These are phyloP conservation scores for Yamadazyma taylorii DNA, from an alignment of 1,139 yeast species.

Conservation along the genomic window DNA sequence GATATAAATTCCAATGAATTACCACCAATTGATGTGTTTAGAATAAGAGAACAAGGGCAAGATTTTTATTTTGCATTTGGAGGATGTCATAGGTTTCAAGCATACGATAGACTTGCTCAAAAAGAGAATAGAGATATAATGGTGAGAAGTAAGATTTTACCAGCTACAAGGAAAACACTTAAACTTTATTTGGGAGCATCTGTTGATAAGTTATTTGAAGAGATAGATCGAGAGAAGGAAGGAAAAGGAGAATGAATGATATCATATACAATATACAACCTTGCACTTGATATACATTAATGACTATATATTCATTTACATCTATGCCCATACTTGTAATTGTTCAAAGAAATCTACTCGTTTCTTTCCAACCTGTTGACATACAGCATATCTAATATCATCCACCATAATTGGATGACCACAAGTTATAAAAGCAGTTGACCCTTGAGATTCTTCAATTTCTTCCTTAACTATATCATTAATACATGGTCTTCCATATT, in stretches of 20 bases:
- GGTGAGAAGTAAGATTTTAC: slow-evolving; percentile 65
- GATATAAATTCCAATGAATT: slow-evolving; percentile 61
- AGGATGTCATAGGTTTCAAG: slow-evolving; percentile 83
- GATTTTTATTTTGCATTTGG: slow-evolving; percentile 77
- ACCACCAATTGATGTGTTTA: slow-evolving; percentile 76
- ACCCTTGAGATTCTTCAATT: slow-evolving; percentile 28
- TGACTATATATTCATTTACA: too few relatives aligned
- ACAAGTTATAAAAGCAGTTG: slow-evolving; percentile 49
- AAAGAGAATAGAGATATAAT: slow-evolving; percentile 35
- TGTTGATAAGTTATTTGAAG: slow-evolving; percentile 51
- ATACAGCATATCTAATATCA: slow-evolving; percentile 37
- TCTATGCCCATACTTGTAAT: slow-evolving; percentile 43
- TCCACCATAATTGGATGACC: slow-evolving; percentile 58
- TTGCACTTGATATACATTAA: too few relatives aligned
- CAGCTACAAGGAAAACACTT: slow-evolving; percentile 65
- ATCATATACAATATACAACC: slow-evolving; percentile 1
- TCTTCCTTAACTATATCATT: slow-evolving; percentile 26
- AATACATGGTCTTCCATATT: slow-evolving; percentile 35
- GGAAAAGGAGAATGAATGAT: neutral
- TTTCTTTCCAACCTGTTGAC: slow-evolving; percentile 25
- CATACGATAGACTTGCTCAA: slow-evolving; percentile 51
- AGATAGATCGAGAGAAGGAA: slow-evolving; percentile 1
- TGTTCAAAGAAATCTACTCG: slow-evolving; percentile 41
- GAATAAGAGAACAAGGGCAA: slow-evolving; percentile 61
- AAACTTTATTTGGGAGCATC: slow-evolving; percentile 65